These are phyloP conservation scores for Aureobasidium sp. DNA, from an alignment of 2,329 filamentous ascomycete species.

Conservation along the genomic window DNA sequence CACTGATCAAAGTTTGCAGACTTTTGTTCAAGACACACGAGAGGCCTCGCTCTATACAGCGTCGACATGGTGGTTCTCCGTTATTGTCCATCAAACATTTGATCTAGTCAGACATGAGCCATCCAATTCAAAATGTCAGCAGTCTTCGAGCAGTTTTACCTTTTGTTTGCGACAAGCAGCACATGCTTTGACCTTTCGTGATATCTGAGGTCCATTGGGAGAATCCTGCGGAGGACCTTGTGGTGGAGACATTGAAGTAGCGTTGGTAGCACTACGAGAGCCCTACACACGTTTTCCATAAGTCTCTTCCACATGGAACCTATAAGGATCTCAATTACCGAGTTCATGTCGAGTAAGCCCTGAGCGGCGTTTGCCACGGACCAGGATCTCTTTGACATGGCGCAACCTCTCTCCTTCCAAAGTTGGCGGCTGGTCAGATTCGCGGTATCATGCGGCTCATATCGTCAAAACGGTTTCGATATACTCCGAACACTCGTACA, in stretches of 20 bases:
- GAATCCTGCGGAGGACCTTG: conserved; percentile 2
- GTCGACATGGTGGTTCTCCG: conserved; percentile 40
- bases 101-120: conserved; percentile 43
- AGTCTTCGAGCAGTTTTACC: neutral
- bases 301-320: neutral
- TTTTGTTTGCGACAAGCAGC: conserved; percentile 48
- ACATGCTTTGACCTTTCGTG: conserved; percentile 31
- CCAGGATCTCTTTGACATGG: conserved; percentile 14
- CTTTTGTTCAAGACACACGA: conserved; percentile 47
- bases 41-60: conserved; percentile 42
- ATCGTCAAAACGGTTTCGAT: neutral
- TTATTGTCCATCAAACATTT: conserved; percentile 44
- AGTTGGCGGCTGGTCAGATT: neutral
- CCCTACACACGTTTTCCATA: neutral
- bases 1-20: conserved; percentile 38
- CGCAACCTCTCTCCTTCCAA: neutral
- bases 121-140: conserved; percentile 17
- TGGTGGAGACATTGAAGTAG: conserved; percentile 5
- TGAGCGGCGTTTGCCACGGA: conserved; percentile 14
- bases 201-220: conserved; percentile 9
- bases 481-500: neutral
- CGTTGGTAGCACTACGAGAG: neutral
- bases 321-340: neutral
- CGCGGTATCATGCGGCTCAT: neutral
- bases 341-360: conserved; percentile 13